Base-by-base conservation (phyloP, 768 basidiomycete species). In the Daedaleopsis nitida region DNA sequence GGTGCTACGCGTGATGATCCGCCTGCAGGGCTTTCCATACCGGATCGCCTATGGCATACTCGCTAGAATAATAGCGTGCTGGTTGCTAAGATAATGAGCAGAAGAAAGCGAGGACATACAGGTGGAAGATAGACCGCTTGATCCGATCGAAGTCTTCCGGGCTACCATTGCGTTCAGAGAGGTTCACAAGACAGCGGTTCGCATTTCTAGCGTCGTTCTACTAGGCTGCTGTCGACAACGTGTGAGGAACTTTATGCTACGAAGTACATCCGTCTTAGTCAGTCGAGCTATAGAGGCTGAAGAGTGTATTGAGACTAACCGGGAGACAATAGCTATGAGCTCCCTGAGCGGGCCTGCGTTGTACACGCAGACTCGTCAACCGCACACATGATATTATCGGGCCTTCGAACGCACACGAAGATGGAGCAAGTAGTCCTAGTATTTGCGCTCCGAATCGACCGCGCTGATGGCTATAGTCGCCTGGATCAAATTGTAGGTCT, bases 381-480 rank as follows among this genome's bases (percentile, higher is more conserved):
- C 13, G 19, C 11, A 34, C 11, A 17, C 43, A 37, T 9, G 2
- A 17, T 16, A 39, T n/a, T 32, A 49, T 38, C 16, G 21, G 54
- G 24, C 11, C 51, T 32, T 16, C 13, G 52, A 43, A 66, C 80
- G 66, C 71, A 92, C 91, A 56, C 74, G 74, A 6, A 86, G 78
- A 64, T 94, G 88, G 71, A 94, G 93, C 58, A 94, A 72, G 67
- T 94, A 94, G 74, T 94, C 91, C 90, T 80, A 77, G 65, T 87
- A 90, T 27, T 70, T 80, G 5, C 92, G 79, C 64, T 91, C 79
- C 9, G 92, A 91, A 69, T 91, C 88, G 27, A 94, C 75, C 0
- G 90, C 91, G 62, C 94, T 94, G 56, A 91, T 81, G 1, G 77
- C 83, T 32, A 94, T 84, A 1, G 67, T 73, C 11, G 89, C 87